Percentiles rank a stretch among this genome's conserved stretches.
These are phyloP conservation scores for Penicillium rolfsii DNA, from an alignment of 2,329 filamentous ascomycete species.

Conservation along the genomic window DNA sequence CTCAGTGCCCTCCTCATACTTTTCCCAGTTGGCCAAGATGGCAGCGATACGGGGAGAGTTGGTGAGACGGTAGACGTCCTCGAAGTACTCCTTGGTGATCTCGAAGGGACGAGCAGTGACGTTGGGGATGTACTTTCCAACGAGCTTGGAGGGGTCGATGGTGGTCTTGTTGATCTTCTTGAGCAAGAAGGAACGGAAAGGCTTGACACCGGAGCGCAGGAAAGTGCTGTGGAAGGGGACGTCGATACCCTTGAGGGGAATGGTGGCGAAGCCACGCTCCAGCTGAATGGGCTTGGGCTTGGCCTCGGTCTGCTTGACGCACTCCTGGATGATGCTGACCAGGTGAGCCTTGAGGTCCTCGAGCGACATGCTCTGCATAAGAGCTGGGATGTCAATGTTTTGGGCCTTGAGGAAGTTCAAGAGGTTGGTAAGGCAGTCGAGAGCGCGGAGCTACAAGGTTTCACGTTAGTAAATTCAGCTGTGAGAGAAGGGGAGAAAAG, in stretches of 20 bases:
- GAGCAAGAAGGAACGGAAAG: conserved; percentile 95
- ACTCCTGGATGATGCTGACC: conserved; percentile 86
- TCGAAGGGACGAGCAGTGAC: conserved; percentile 96
- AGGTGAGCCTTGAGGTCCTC: conserved; percentile 91
- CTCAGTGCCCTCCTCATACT: conserved; percentile 57
- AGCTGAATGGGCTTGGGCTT: conserved; percentile 89
- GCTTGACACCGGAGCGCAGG: conserved; percentile 96
- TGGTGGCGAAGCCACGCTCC: conserved; percentile 93
- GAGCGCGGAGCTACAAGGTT: conserved; percentile 56
- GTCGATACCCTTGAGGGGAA: conserved; percentile 94
- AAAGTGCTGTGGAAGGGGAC: conserved; percentile 99
- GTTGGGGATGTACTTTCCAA: conserved; percentile 99
- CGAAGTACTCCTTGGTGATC: conserved; percentile 97
- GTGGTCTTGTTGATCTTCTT: conserved; percentile 99
- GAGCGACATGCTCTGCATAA: conserved; percentile 82
- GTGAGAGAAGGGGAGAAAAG: too few species aligned
- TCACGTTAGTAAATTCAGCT: conserved; percentile 28
- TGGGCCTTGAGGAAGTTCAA: conserved; percentile 95
- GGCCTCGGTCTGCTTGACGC: conserved; percentile 80
- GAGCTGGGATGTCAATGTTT: conserved; percentile 93
- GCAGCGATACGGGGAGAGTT: conserved; percentile 66
- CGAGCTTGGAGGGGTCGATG: conserved; percentile 93
- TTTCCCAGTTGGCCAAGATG: conserved; percentile 80
- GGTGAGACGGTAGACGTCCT: conserved; percentile 94
- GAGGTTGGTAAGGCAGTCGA: conserved; percentile 72